phyloP scores from a whole-genome alignment of 208 protist species.

The Acanthamoeba triangularis region DNA sequence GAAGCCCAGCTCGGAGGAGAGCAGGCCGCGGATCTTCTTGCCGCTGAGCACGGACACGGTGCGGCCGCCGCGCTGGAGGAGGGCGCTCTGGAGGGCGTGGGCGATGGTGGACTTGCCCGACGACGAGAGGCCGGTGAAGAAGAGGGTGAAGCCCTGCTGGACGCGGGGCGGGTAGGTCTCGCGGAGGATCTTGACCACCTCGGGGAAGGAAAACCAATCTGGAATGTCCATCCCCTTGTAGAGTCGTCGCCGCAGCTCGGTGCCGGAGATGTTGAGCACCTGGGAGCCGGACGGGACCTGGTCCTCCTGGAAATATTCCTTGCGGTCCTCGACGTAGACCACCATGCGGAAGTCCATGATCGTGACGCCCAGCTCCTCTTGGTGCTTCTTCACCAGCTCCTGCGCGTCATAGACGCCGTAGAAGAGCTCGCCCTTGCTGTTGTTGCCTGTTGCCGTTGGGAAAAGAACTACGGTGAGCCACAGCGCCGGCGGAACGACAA shows the following conservation, averaged over 20 bases:
- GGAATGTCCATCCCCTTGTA: slow-evolving; percentile 92
- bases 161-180: slow-evolving; percentile 79
- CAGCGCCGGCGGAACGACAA: no score
- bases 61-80: slow-evolving; percentile 72
- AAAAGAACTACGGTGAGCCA: neutral
- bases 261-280: slow-evolving; percentile 91
- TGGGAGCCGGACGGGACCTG: slow-evolving; percentile 67
- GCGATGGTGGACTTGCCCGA: slow-evolving; percentile 85
- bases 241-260: slow-evolving; percentile 91
- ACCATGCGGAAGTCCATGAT: slow-evolving; percentile 89
- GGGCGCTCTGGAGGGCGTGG: slow-evolving; percentile 77
- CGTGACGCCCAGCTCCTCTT: slow-evolving; percentile 89
- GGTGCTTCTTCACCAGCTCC: slow-evolving; percentile 89
- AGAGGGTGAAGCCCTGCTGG: slow-evolving; percentile 83
- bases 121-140: slow-evolving; percentile 84
- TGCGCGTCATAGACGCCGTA: slow-evolving; percentile 93
- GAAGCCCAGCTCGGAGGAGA: slow-evolving; percentile 84
- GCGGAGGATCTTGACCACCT: slow-evolving; percentile 91
- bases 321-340: slow-evolving; percentile 81
- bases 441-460: slow-evolving; percentile 79
- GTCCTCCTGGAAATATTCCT: slow-evolving; percentile 70
- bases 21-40: slow-evolving; percentile 82
- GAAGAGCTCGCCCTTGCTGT: slow-evolving; percentile 90
- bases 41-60: slow-evolving; percentile 83
- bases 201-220: slow-evolving; percentile 92